phyloP scores from a whole-genome alignment of 495 filamentous ascomycete genomes.

The Choiromyces venosus region DNA sequence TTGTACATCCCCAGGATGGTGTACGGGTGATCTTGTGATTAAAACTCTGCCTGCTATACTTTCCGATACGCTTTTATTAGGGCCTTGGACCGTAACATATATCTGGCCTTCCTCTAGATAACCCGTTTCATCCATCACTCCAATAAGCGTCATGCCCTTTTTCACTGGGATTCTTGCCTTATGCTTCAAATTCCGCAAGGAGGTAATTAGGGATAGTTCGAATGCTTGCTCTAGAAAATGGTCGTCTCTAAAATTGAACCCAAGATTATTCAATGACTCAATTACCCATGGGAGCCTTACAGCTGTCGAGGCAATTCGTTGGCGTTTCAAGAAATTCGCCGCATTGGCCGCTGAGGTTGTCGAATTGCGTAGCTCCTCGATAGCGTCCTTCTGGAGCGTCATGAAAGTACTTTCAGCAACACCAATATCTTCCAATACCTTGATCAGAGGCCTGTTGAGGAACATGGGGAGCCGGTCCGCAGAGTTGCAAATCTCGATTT shows the following conservation, averaged over 20 bases:
- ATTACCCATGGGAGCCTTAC: slow-evolving; percentile 58
- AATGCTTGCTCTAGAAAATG: slow-evolving; percentile 58
- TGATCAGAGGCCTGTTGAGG: slow-evolving; percentile 72
- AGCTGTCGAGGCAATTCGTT: slow-evolving; percentile 50
- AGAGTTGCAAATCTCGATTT: slow-evolving; percentile 70
- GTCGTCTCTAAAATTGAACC: slow-evolving; percentile 59
- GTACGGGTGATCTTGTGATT: slow-evolving; percentile 66
- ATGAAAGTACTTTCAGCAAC: slow-evolving; percentile 56
- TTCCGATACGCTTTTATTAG: slow-evolving; percentile 24
- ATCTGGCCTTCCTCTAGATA: slow-evolving; percentile 62
- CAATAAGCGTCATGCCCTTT: slow-evolving; percentile 66
- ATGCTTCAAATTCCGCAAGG: slow-evolving; percentile 68
- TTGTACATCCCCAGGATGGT: slow-evolving; percentile 79
- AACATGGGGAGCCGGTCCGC: slow-evolving; percentile 61
- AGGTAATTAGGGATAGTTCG: slow-evolving; percentile 58
- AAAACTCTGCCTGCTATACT: slow-evolving; percentile 45
- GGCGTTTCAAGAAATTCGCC: slow-evolving; percentile 55
- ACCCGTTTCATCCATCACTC: slow-evolving; percentile 77
- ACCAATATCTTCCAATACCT: slow-evolving; percentile 71
- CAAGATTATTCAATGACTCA: slow-evolving; percentile 49
- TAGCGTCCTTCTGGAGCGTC: slow-evolving; percentile 53
- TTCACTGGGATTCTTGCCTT: slow-evolving; percentile 64
- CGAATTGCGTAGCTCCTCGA: slow-evolving; percentile 54
- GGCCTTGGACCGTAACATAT: slow-evolving; percentile 52
- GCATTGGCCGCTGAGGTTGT: slow-evolving; percentile 54